These are phyloP conservation scores for Zychaea mexicana DNA, from an alignment of 371 early-diverging fungal species.

Conservation along the genomic window DNA sequence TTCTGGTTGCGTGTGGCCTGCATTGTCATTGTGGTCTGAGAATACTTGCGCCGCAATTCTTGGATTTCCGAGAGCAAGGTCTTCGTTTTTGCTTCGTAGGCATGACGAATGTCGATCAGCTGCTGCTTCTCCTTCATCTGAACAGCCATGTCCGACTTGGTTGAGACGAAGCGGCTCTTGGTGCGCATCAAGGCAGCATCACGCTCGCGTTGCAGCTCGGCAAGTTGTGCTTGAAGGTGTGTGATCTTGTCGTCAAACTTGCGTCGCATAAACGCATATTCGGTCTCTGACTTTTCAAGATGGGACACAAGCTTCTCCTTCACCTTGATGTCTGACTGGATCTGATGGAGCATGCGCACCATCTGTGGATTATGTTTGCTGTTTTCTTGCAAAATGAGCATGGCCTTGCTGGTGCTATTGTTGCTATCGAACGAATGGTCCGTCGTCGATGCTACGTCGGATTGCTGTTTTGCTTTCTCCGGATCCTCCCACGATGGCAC, in stretches of 20 bases:
- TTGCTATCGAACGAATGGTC: conserved; percentile 9
- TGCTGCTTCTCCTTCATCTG: conserved; percentile 48
- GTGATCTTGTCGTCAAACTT: conserved; percentile 76
- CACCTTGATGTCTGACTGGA: conserved; percentile 73
- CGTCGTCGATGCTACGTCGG: background rate
- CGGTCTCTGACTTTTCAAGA: conserved; percentile 58
- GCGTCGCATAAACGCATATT: conserved; percentile 59
- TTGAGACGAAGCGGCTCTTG: conserved; percentile 27
- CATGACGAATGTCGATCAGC: conserved; percentile 43
- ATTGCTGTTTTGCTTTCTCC: conserved; percentile 3
- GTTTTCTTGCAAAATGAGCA: conserved; percentile 1
- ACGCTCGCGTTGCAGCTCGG: conserved; percentile 65
- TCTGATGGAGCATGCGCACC: conserved; percentile 63
- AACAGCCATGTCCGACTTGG: conserved; percentile 23
- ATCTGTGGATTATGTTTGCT: conserved; percentile 37
- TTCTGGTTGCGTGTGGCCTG: conserved; percentile 59
- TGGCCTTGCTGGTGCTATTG: conserved; percentile 6
- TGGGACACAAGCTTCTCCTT: conserved; percentile 60
- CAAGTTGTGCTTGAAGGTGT: conserved; percentile 58
- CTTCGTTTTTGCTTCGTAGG: conserved; percentile 75
- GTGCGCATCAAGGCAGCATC: conserved; percentile 62
- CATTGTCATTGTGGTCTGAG: conserved; percentile 56
- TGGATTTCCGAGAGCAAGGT: conserved; percentile 70
- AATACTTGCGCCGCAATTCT: conserved; percentile 65
- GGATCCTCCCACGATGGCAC: conserved; percentile 46